Base-by-base conservation (phyloP, 305 asterid species). In the Rubia balearica region DNA sequence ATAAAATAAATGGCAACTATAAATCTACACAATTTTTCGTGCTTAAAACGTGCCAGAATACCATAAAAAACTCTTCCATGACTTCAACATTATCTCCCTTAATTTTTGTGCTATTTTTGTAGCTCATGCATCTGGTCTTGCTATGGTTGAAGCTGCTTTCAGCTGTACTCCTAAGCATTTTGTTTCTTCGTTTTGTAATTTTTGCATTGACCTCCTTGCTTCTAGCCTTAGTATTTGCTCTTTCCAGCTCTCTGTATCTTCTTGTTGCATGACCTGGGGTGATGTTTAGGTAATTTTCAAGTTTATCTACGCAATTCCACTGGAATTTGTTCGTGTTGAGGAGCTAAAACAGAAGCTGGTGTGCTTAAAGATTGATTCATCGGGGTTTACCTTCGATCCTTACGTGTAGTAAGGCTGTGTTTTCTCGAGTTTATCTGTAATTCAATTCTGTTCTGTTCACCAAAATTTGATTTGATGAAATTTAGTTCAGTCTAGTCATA, bases 361-460 rank as follows among this genome's bases (percentile, higher is more conserved):
- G 60, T 22, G 73, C 68, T 14, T 46, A 11, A 57, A 68, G 36
- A 42, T 62, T n/a, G 61, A 69, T 71, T 21, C 78, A 24, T 75
- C 40, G 14, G 67, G 40, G 41, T 21, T 69, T 13, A 14, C 66
- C 60, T 61, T 49, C 4, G 78, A 49, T 51, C 56, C 48, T 49
- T 14, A 16, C 17, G 2, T 1, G 13, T 1, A 27, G 2, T 27
- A 27, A 27, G 30, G 2, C 30, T 27, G 30, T 27, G 30, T 27
- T 27, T 27, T 0, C 30, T 27, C 30, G 30, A 27, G 30, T 27
- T 27, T 27, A 27, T 27, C 30, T 27, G 30, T 27, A 27, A 27
- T 27, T 27, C 30, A 27, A 27, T 27, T 27, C 2, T 27, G 30
- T 27, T 27, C 30, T 27, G 30, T 27, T 27, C 30, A 27, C 30